phyloP scores from a whole-genome alignment of 163 green algal genomes.

The Scenedesmus sp. region DNA sequence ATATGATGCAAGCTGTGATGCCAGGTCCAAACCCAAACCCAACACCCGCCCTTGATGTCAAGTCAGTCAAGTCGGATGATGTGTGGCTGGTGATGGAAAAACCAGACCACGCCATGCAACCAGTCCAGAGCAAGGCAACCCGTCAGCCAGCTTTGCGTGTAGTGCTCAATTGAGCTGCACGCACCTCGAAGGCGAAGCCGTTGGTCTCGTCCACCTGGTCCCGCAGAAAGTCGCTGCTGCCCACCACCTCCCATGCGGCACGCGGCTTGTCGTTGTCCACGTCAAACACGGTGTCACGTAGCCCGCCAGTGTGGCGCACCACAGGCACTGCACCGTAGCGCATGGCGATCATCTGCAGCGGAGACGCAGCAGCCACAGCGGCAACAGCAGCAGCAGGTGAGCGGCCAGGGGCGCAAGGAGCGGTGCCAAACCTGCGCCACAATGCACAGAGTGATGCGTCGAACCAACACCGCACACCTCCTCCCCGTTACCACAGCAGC shows the following conservation, averaged over 20 bases:
- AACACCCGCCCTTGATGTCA: too few species aligned
- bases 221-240: conserved; percentile 31
- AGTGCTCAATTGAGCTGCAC: background rate
- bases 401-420: too few species aligned
- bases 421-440: too few species aligned
- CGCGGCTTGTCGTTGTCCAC: conserved; percentile 85
- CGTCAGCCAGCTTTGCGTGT: background rate
- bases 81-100: too few species aligned
- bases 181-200: conserved; percentile 81
- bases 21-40: too few species aligned
- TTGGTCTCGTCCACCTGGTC: conserved; percentile 77
- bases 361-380: background rate
- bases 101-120: background rate
- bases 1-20: too few species aligned
- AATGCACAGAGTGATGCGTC: too few species aligned
- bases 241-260: conserved; percentile 45
- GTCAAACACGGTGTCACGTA: conserved; percentile 98
- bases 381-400: background rate
- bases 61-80: too few species aligned
- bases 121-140: background rate
- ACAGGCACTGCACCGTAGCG: conserved; percentile 94
- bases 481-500: too few species aligned
- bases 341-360: conserved; percentile 94
- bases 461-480: conserved; percentile 95
- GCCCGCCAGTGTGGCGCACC: conserved; percentile 94